Percentiles rank a stretch among this genome's conserved stretches.
These are phyloP conservation scores for Bipolaris oryzae DNA, from an alignment of 2,329 filamentous ascomycete species.

Conservation along the genomic window DNA sequence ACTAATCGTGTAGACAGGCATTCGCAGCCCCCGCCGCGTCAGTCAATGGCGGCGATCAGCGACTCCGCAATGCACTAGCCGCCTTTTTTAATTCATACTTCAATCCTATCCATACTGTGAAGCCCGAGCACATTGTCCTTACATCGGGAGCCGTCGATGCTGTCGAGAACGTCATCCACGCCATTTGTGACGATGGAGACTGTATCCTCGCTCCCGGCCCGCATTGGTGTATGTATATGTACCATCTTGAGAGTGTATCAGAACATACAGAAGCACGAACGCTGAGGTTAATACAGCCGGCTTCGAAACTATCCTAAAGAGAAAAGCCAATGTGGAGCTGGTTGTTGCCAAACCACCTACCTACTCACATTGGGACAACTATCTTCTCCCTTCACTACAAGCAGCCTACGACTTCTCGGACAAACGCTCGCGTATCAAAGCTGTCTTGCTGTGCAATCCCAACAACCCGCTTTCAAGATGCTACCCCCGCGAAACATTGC, in stretches of 20 bases:
- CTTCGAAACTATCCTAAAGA: conserved; percentile 26
- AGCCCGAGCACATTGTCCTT: conserved; percentile 34
- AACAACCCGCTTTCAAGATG: conserved; percentile 37
- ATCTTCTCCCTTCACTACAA: conserved; percentile 39
- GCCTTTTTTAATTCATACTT: conserved; percentile 39
- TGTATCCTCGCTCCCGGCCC: conserved; percentile 41
- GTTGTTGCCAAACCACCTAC: conserved; percentile 36
- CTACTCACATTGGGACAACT: conserved; percentile 41
- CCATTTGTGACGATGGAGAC: conserved; percentile 41
- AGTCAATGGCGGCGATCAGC: conserved; percentile 25
- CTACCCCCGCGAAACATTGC: conserved; percentile 31
- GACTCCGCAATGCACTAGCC: conserved; percentile 30
- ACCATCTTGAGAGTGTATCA: too few relatives aligned
- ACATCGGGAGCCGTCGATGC: conserved; percentile 38
- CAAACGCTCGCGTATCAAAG: conserved; percentile 37
- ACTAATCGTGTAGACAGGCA: conserved; percentile 17
- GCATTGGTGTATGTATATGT: conserved; percentile 35
- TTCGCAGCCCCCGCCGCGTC: conserved; percentile 26
- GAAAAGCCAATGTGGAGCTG: conserved; percentile 33
- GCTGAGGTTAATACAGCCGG: conserved; percentile 22
- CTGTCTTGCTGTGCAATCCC: conserved; percentile 38
- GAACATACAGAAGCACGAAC: background rate
- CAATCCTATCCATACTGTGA: conserved; percentile 34
- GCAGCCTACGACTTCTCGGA: conserved; percentile 40
- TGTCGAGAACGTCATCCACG: conserved; percentile 34